phyloP scores from a whole-genome alignment of 192 early-diverging fungal species.

The Radiomyces spectabilis region DNA sequence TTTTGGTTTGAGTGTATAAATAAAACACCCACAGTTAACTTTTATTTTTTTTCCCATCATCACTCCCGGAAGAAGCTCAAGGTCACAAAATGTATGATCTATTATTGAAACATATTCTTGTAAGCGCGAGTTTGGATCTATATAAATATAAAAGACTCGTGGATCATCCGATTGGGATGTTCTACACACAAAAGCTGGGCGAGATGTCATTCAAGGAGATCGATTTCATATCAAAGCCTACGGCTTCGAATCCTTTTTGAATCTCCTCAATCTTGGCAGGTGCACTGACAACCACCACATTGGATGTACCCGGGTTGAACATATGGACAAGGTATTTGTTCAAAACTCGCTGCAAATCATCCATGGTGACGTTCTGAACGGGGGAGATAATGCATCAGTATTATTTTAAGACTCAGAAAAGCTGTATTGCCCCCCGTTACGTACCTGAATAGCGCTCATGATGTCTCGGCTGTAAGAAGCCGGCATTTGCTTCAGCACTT shows the following conservation, averaged over 20 bases:
- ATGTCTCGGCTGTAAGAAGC: constrained; percentile 42
- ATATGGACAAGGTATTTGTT: constrained; percentile 43
- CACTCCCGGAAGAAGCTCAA: too few species aligned
- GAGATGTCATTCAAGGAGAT: constrained; percentile 40
- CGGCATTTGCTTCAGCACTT: constrained; percentile 40
- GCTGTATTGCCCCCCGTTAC: too few species aligned
- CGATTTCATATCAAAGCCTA: constrained; percentile 38
- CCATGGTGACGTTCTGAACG: constrained; percentile 34
- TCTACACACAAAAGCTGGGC: too few species aligned
- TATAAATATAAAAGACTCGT: too few species aligned
- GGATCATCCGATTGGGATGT: too few species aligned
- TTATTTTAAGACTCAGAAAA: too few species aligned
- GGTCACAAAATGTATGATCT: too few species aligned
- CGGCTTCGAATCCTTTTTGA: constrained; percentile 35
- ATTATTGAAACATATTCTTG: too few species aligned
- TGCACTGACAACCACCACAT: constrained; percentile 41
- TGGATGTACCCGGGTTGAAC: constrained; percentile 38
- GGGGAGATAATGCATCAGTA: constrained; percentile 34
- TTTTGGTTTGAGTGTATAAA: constrained; percentile 52
- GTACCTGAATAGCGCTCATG: constrained; percentile 39
- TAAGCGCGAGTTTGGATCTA: too few species aligned
- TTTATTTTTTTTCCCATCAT: neutral
- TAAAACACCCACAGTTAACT: neutral
- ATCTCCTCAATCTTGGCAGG: constrained; percentile 46
- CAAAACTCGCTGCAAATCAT: constrained; percentile 38